Conservation (phyloP, 768 basidiomycete species). For the Amanita molliuscula region DNA sequence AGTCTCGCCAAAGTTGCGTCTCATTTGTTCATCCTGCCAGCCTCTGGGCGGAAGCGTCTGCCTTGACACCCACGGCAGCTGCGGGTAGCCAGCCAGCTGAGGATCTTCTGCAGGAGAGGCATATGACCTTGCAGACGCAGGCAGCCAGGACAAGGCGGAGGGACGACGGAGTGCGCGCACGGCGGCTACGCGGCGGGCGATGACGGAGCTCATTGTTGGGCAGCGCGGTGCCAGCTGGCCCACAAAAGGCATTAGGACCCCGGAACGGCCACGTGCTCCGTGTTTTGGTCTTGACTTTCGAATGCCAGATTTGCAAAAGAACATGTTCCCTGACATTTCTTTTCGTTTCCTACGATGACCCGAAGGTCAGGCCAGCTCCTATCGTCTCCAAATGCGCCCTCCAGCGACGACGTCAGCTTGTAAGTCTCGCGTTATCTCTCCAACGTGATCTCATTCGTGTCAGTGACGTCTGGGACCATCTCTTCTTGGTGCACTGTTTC, state of each 20-base stretch:
- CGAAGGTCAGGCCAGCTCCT: conserved; percentile 40
- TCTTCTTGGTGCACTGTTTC: conserved; percentile 45
- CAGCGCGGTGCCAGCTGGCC: neutral
- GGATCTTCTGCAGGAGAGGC: conserved; percentile 37
- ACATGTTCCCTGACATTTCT: neutral
- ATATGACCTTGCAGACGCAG: conserved; percentile 17
- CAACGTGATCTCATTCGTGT: neutral
- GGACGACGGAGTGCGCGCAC: conserved; percentile 19
- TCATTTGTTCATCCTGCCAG: conserved; percentile 69
- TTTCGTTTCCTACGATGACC: conserved; percentile 14
- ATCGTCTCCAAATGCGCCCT: conserved; percentile 40
- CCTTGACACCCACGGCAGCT: conserved; percentile 55
- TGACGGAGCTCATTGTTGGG: conserved; percentile 24
- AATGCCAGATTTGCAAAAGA: neutral
- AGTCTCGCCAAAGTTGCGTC: conserved; percentile 74
- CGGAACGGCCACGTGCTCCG: neutral
- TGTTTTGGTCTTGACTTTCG: neutral
- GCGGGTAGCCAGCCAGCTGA: conserved; percentile 64
- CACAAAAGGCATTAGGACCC: neutral
- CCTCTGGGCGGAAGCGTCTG: conserved; percentile 54
- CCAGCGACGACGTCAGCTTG: conserved; percentile 42
- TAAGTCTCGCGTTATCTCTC: conserved; percentile 21
- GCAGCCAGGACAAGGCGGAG: neutral
- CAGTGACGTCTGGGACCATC: conserved; percentile 66
- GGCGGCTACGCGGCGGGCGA: conserved; percentile 26